These are phyloP conservation scores for Penicillium dipodomyicola DNA, from an alignment of 495 filamentous ascomycete genomes.

Conservation along the genomic window DNA sequence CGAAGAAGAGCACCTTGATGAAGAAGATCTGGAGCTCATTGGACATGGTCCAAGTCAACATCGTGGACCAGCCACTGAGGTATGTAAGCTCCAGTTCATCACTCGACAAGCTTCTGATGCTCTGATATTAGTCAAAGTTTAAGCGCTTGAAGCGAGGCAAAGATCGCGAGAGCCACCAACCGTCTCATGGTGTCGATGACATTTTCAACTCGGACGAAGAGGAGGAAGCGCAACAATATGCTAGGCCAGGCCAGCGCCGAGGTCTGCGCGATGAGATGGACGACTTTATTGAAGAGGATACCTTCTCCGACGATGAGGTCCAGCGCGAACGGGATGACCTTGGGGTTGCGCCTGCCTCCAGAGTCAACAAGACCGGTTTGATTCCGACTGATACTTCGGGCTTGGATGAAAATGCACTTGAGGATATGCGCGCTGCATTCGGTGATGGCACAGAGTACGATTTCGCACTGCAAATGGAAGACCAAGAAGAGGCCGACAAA, in stretches of 20 bases:
- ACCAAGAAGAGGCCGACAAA: conserved; percentile 63
- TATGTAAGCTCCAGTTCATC: conserved; percentile 33
- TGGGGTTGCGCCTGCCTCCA: conserved; percentile 73
- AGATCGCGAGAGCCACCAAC: conserved; percentile 58
- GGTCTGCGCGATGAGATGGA: conserved; percentile 81
- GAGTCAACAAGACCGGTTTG: conserved; percentile 57
- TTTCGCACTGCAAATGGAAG: conserved; percentile 84
- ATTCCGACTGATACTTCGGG: conserved; percentile 66
- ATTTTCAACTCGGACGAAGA: conserved; percentile 95
- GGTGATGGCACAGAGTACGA: conserved; percentile 93
- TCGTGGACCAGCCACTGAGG: conserved; percentile 60
- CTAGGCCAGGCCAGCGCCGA: conserved; percentile 49
- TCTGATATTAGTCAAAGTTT: conserved; percentile 67
- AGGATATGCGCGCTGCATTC: conserved; percentile 94
- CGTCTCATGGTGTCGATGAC: conserved; percentile 71
- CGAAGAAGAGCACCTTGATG: conserved; percentile 86
- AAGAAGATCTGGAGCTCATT: conserved; percentile 95
- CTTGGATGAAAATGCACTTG: conserved; percentile 83
- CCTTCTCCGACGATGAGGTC: conserved; percentile 80
- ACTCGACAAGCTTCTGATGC: not conserved
- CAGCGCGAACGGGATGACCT: conserved; percentile 78
- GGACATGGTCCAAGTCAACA: conserved; percentile 70
- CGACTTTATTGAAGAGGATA: conserved; percentile 96
- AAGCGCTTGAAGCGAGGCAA: conserved; percentile 93
- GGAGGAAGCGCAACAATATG: conserved; percentile 63